Conservation (phyloP, 169 alveolate genomes). For the Eimeria brunetti region DNA sequence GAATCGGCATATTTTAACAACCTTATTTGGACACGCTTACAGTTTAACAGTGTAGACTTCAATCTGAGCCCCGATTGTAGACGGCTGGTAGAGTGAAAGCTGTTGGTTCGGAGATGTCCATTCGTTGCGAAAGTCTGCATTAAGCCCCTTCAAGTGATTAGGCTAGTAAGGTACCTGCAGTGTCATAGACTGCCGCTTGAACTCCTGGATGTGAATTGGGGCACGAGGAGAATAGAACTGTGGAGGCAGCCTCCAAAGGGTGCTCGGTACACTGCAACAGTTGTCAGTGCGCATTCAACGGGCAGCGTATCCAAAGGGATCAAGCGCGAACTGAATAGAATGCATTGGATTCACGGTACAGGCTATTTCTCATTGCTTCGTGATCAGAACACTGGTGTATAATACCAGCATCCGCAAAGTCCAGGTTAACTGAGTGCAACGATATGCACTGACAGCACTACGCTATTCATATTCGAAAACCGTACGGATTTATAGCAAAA, state of each 20-base stretch:
- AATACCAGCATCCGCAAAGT: not conserved
- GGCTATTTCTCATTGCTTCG: not conserved
- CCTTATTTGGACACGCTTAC: not conserved
- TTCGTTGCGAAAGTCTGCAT: not conserved
- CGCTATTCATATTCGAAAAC: not conserved
- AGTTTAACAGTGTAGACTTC: not conserved
- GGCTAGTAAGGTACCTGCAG: not conserved
- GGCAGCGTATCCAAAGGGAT: not conserved
- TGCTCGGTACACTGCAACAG: not conserved
- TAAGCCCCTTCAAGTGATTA: not conserved
- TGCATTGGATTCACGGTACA: not conserved
- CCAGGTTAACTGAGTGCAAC: not conserved
- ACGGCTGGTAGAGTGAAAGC: not conserved
- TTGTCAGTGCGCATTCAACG: not conserved
- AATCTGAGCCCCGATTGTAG: not conserved
- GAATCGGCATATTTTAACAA: not conserved
- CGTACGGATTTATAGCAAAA: not conserved
- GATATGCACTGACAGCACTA: not conserved
- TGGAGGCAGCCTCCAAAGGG: not conserved
- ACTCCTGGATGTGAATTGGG: not conserved
- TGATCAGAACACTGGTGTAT: not conserved
- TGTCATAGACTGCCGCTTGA: not conserved
- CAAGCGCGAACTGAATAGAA: not conserved
- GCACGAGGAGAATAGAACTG: not conserved
- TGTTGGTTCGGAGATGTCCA: not conserved